Evolutionary conservation across 495 filamentous ascomycete species (phyloP).

Genomic region (Neurospora discreta): DNA sequence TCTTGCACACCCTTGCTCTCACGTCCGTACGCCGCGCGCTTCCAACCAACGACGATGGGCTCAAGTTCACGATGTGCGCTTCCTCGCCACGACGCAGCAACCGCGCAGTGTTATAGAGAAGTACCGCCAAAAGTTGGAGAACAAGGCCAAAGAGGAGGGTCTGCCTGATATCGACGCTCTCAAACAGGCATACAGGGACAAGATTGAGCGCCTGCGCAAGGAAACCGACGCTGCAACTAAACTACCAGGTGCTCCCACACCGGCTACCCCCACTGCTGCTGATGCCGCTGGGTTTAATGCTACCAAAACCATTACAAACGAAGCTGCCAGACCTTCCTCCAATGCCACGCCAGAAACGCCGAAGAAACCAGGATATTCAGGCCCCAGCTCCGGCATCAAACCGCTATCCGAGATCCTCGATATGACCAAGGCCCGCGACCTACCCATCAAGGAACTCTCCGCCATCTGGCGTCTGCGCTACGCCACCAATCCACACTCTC

Average conservation of each 20-base stretch:
- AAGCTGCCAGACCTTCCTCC: background rate
- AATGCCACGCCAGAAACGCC: slow-evolving; percentile 6
- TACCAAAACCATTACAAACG: background rate
- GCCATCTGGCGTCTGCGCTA: slow-evolving; percentile 88
- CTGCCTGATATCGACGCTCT: slow-evolving; percentile 62
- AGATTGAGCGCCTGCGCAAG: slow-evolving; percentile 56
- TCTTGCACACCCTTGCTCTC: slow-evolving; percentile 15
- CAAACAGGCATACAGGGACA: slow-evolving; percentile 70
- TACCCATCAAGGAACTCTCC: slow-evolving; percentile 75
- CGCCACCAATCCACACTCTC: slow-evolving; percentile 51
- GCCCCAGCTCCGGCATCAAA: slow-evolving; percentile 42
- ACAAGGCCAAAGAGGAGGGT: slow-evolving; percentile 75
- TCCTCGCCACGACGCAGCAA: slow-evolving; percentile 50
- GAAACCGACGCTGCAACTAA: slow-evolving; percentile 29
- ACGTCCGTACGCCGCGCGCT: slow-evolving; percentile 14
- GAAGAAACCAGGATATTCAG: slow-evolving; percentile 1
- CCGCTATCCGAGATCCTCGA: slow-evolving; percentile 76
- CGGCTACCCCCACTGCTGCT: slow-evolving; percentile 30
- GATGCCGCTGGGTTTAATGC: background rate
- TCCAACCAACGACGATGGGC: slow-evolving; percentile 71
- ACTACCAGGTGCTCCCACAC: slow-evolving; percentile 22
- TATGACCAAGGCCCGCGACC: slow-evolving; percentile 56
- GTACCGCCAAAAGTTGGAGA: slow-evolving; percentile 74
- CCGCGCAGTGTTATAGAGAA: slow-evolving; percentile 62
- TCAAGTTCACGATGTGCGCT: slow-evolving; percentile 83